phyloP scores from a whole-genome alignment of 768 basidiomycete species.

The Udeniomyces megalosporus region DNA sequence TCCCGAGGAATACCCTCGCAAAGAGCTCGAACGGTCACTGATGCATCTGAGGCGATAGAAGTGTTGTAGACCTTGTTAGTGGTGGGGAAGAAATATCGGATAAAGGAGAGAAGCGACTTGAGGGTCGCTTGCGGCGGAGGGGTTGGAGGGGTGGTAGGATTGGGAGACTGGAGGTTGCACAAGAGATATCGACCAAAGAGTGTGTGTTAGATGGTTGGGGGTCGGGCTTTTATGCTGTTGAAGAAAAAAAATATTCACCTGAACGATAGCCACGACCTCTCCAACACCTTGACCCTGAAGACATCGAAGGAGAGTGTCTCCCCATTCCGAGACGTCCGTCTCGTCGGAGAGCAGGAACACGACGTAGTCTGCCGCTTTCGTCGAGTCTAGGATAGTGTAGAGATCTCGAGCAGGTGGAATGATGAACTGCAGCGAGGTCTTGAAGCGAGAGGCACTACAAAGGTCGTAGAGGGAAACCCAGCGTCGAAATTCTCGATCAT shows the following conservation, averaged over 20 bases:
- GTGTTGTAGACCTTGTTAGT: constrained; percentile 48
- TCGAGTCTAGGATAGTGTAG: constrained; percentile 66
- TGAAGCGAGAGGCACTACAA: constrained; percentile 67
- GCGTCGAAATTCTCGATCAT: background rate
- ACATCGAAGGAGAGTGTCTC: constrained; percentile 70
- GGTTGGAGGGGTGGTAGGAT: background rate
- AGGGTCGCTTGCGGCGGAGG: constrained; percentile 38
- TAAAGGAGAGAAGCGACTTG: constrained; percentile 83
- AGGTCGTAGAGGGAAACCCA: background rate
- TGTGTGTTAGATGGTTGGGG: background rate
- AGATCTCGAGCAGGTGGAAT: constrained; percentile 53
- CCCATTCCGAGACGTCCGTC: constrained; percentile 67
- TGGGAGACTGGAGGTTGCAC: background rate
- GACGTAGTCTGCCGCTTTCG: constrained; percentile 78
- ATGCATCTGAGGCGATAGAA: constrained; percentile 39
- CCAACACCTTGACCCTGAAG: constrained; percentile 84
- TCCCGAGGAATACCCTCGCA: constrained; percentile 71
- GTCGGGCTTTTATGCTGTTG: background rate
- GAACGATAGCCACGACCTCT: constrained; percentile 58
- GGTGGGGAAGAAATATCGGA: constrained; percentile 81
- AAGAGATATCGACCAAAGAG: background rate
- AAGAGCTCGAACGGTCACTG: constrained; percentile 57
- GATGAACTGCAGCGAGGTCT: constrained; percentile 75
- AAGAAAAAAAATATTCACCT: constrained; percentile 32
- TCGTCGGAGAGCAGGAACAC: constrained; percentile 65